Percentiles rank a stretch among this genome's conserved stretches.
Conservation (phyloP, 2,329 filamentous ascomycete genomes). For the Apiospora pterosperma region DNA sequence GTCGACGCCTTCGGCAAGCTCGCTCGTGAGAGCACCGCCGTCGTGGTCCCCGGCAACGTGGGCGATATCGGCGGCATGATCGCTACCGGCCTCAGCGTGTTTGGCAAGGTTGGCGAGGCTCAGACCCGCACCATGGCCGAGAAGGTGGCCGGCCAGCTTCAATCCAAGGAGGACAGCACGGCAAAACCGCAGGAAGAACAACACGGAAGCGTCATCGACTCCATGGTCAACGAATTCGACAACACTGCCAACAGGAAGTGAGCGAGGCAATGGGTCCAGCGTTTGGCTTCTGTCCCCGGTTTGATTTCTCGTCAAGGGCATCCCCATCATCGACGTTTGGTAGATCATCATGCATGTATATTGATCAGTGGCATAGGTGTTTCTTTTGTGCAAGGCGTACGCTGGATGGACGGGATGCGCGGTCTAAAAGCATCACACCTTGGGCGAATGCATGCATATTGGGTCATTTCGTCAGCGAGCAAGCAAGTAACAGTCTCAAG, state of each 20-base stretch:
- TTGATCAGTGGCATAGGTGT: neutral
- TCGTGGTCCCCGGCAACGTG: conserved; percentile 95
- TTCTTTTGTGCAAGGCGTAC: neutral
- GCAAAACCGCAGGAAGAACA: neutral
- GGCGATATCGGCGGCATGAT: conserved; percentile 97
- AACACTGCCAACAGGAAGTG: conserved; percentile 16
- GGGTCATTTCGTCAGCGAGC: neutral
- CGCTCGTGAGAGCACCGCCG: conserved; percentile 90
- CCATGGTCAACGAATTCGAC: conserved; percentile 29
- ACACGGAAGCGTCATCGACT: conserved; percentile 22
- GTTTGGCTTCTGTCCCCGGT: neutral
- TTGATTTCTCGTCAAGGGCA: neutral
- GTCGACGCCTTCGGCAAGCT: conserved; percentile 91
- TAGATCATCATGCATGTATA: too few relatives aligned
- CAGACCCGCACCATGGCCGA: conserved; percentile 66
- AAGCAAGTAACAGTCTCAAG: neutral
- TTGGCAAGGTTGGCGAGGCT: conserved; percentile 83
- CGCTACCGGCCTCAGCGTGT: conserved; percentile 90
- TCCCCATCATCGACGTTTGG: neutral
- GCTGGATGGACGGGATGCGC: neutral
- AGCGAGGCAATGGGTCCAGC: neutral
- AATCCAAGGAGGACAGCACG: conserved; percentile 12
- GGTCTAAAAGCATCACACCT: neutral
- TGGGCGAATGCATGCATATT: neutral
- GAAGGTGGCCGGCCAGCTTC: conserved; percentile 17